Percentiles rank a stretch among this genome's conserved stretches.
These are phyloP conservation scores for Imleria badia DNA, from an alignment of 768 basidiomycete species.

Conservation along the genomic window DNA sequence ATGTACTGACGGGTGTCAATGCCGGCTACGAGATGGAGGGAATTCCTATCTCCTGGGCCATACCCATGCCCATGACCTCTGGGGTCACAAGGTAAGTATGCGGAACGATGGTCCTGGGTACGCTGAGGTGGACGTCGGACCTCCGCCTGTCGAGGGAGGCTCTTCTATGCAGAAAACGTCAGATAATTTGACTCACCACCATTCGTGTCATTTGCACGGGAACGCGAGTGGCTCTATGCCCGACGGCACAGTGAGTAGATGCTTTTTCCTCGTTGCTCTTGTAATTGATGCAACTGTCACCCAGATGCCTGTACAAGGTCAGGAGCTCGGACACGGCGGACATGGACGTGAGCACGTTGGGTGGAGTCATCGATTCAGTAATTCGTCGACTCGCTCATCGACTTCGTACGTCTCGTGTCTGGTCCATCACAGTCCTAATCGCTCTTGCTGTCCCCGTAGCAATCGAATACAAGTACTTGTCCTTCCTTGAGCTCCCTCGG, in stretches of 20 bases:
- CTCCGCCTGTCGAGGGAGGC: neutral
- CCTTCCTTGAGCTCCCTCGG: conserved; percentile 22
- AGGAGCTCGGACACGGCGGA: neutral
- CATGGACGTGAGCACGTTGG: neutral
- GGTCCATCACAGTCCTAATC: conserved; percentile 21
- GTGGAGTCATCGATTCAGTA: conserved; percentile 17
- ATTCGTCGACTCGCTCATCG: conserved; percentile 18
- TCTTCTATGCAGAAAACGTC: neutral
- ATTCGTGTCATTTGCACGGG: neutral
- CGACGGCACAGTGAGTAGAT: conserved; percentile 8
- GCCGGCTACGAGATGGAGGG: conserved; percentile 1
- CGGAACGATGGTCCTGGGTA: neutral
- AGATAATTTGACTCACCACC: neutral
- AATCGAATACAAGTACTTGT: conserved; percentile 15
- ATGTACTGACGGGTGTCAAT: neutral
- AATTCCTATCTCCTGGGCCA: neutral
- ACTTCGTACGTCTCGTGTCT: conserved; percentile 22
- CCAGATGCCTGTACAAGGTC: conserved; percentile 5
- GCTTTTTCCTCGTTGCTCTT: neutral
- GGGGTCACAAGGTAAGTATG: neutral
- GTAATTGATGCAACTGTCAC: neutral
- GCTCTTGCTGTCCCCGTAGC: conserved; percentile 13
- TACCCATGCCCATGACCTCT: conserved; percentile 7
- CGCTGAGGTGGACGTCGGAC: conserved; percentile 1
- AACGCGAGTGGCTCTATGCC: neutral